Evolutionary conservation across 208 protist genomes (phyloP).

Genomic region (Trypanosoma caninum): DNA sequence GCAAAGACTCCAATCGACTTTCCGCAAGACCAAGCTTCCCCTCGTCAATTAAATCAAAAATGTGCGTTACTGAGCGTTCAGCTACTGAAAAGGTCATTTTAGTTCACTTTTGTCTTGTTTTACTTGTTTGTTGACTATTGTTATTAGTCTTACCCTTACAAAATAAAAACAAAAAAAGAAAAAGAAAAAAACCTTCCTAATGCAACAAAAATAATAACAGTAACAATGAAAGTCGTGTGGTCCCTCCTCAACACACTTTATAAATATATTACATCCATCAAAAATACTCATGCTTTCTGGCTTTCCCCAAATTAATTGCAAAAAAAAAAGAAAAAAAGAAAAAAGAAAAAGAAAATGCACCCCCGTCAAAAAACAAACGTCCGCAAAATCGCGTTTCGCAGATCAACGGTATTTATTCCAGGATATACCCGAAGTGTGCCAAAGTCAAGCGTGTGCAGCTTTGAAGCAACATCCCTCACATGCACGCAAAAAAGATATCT

Average conservation of each 20-base stretch:
- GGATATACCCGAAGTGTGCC: conserved; percentile 35
- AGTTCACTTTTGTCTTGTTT: background rate
- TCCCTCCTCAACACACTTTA: too few relatives aligned
- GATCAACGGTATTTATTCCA: conserved; percentile 38
- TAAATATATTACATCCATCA: too few relatives aligned
- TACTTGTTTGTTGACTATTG: background rate
- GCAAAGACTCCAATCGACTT: conserved; percentile 46
- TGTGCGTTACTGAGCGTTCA: conserved; percentile 41
- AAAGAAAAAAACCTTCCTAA: background rate
- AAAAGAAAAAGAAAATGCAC: background rate
- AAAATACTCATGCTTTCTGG: too few relatives aligned
- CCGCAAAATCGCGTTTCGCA: conserved; percentile 24
- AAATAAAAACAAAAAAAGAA: too few relatives aligned
- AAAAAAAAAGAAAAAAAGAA: background rate
- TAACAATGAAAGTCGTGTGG: too few relatives aligned
- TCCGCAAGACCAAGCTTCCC: conserved; percentile 60
- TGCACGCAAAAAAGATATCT: conserved; percentile 67
- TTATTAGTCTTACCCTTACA: too few relatives aligned
- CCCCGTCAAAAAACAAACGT: conserved; percentile 5
- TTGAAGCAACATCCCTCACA: conserved; percentile 31
- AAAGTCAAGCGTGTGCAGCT: conserved; percentile 40
- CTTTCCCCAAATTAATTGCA: background rate
- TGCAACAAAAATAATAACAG: too few relatives aligned
- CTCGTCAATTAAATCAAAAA: conserved; percentile 66
- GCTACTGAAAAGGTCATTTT: conserved; percentile 21